Evolutionary conservation across 2,329 filamentous ascomycete genomes (phyloP).

Genomic region (Monilinia polystroma): DNA sequence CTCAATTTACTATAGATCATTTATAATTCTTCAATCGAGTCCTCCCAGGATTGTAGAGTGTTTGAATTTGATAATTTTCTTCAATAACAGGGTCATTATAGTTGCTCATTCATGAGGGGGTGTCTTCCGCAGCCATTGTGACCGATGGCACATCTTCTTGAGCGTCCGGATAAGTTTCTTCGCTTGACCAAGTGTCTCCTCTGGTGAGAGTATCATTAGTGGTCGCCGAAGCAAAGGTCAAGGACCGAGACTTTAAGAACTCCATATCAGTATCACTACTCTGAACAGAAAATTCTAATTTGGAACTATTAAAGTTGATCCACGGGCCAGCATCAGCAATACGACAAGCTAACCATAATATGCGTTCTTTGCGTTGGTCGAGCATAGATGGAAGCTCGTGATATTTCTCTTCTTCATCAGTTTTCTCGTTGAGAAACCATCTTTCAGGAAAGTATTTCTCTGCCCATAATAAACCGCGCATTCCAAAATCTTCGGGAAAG

Average conservation of each 20-base stretch:
- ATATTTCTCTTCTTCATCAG: slow-evolving; percentile 37
- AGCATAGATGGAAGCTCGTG: slow-evolving; percentile 36
- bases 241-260: slow-evolving; percentile 4
- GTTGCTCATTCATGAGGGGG: not conserved
- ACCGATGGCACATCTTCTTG: slow-evolving; percentile 21
- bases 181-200: slow-evolving; percentile 20
- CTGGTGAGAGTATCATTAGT: not conserved
- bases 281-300: slow-evolving; percentile 17
- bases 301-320: slow-evolving; percentile 21
- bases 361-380: slow-evolving; percentile 33
- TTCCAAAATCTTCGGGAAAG: slow-evolving; percentile 33
- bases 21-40: not conserved
- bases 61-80: not conserved
- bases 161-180: slow-evolving; percentile 6
- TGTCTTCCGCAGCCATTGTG: slow-evolving; percentile 18
- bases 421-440: slow-evolving; percentile 33
- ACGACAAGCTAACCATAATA: slow-evolving; percentile 31
- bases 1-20: not conserved
- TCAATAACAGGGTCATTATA: too few species aligned
- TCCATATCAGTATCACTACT: slow-evolving; percentile 9
- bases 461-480: slow-evolving; percentile 32
- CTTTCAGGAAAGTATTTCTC: slow-evolving; percentile 30
- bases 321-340: slow-evolving; percentile 24
- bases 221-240: slow-evolving; percentile 20
- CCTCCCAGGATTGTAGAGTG: not conserved